Percentiles rank a stretch among this genome's conserved stretches.
These are phyloP conservation scores for Talaromyces liani DNA, from an alignment of 495 filamentous ascomycete genomes.

Conservation along the genomic window DNA sequence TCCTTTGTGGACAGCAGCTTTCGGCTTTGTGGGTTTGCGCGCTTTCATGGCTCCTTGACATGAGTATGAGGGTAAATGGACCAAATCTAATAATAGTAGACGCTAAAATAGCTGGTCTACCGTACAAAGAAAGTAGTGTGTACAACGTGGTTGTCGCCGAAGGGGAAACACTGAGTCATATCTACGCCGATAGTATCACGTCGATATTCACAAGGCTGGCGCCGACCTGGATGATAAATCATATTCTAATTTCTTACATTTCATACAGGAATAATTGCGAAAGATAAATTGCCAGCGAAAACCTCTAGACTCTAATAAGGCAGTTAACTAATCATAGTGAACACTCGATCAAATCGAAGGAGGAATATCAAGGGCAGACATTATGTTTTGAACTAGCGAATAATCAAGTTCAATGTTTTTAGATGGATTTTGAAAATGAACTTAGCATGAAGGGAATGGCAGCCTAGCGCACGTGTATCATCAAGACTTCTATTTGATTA, in stretches of 20 bases:
- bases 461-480: not conserved
- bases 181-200: not conserved
- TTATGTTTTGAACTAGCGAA: not conserved
- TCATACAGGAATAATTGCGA: not conserved
- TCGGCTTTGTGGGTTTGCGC: not conserved
- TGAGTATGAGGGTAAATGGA: not conserved
- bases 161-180: not conserved
- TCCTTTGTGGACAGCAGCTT: not conserved
- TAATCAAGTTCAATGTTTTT: not conserved
- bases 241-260: not conserved
- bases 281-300: not conserved
- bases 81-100: not conserved
- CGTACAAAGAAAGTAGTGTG: too few species aligned
- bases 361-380: not conserved
- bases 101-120: not conserved
- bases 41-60: not conserved
- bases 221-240: not conserved
- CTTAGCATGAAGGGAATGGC: not conserved
- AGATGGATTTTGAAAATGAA: not conserved
- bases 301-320: not conserved
- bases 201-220: not conserved
- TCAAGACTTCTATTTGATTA: not conserved
- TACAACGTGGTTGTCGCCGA: not conserved
- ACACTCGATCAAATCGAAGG: not conserved
- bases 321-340: not conserved